A percentile compares a stretch with the other conserved stretches of the same genome.
These are phyloP conservation scores for Huntiella omanensis DNA, from an alignment of 2,329 filamentous ascomycete species.

Conservation along the genomic window DNA sequence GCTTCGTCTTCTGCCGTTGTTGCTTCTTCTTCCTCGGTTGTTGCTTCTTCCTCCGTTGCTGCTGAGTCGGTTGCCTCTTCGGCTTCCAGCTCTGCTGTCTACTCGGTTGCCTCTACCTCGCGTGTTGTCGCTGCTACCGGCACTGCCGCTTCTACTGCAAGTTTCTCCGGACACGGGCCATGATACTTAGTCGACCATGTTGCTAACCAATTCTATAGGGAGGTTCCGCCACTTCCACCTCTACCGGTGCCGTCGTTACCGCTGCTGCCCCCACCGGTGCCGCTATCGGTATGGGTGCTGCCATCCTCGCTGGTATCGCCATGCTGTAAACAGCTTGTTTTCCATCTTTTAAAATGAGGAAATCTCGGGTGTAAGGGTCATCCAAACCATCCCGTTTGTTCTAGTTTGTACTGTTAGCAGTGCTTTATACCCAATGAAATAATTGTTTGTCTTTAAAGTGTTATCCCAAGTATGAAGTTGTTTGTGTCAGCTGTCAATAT, in stretches of 20 bases:
- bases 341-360: background rate
- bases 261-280: constrained; percentile 4
- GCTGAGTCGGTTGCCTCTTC: background rate
- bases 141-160: constrained; percentile 3
- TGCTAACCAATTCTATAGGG: constrained; percentile 1
- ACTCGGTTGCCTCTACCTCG: background rate
- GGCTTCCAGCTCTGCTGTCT: background rate
- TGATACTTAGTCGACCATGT: too few relatives aligned
- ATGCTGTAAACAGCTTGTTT: background rate
- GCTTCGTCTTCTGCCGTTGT: background rate
- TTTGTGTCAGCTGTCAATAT: too few relatives aligned
- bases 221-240: background rate
- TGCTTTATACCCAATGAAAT: too few relatives aligned
- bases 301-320: constrained; percentile 5
- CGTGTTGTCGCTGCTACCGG: background rate
- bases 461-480: too few relatives aligned
- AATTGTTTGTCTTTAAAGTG: too few relatives aligned
- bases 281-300: constrained; percentile 4
- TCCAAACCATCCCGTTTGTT: background rate
- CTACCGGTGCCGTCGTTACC: constrained; percentile 4
- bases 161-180: background rate
- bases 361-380: background rate
- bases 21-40: background rate
- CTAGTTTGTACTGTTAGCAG: too few relatives aligned
- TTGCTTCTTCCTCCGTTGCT: background rate